phyloP scores from a whole-genome alignment of 2,329 filamentous ascomycete genomes.

The Botrytis porri region DNA sequence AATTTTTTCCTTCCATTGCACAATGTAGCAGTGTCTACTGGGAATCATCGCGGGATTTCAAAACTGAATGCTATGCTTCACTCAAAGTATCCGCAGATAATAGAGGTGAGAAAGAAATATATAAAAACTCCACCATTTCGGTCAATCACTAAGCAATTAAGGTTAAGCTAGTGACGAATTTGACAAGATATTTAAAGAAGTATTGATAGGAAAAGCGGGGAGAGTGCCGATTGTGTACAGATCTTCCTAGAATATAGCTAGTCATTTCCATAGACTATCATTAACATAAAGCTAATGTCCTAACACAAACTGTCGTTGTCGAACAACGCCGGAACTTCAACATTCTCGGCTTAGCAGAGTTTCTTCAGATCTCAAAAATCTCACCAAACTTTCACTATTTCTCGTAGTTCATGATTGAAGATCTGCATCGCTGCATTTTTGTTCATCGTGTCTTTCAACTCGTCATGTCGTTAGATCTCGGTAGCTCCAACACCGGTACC shows the following conservation, averaged over 20 bases:
- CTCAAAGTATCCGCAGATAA: background rate
- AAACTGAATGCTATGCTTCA: background rate
- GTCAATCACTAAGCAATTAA: background rate
- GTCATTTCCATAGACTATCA: background rate
- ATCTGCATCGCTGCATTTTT: background rate
- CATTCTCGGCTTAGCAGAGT: background rate
- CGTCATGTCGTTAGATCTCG: background rate
- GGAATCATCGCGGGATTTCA: accelerated
- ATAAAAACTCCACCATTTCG: background rate
- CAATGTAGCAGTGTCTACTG: background rate
- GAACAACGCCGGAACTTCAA: too few species aligned
- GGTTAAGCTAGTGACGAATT: background rate
- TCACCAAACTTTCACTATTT: background rate
- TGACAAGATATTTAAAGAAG: background rate
- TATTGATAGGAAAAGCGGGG: background rate
- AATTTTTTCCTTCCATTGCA: background rate
- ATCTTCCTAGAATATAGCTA: background rate
- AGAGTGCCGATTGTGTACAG: background rate
- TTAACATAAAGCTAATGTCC: background rate
- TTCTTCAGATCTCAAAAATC: background rate
- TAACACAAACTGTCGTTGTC: background rate
- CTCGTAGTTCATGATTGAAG: background rate
- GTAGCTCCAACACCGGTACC: background rate
- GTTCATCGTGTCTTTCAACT: background rate
- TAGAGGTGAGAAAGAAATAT: background rate